phyloP scores from a whole-genome alignment of 257 asterid genomes.

The Rhazya stricta region DNA sequence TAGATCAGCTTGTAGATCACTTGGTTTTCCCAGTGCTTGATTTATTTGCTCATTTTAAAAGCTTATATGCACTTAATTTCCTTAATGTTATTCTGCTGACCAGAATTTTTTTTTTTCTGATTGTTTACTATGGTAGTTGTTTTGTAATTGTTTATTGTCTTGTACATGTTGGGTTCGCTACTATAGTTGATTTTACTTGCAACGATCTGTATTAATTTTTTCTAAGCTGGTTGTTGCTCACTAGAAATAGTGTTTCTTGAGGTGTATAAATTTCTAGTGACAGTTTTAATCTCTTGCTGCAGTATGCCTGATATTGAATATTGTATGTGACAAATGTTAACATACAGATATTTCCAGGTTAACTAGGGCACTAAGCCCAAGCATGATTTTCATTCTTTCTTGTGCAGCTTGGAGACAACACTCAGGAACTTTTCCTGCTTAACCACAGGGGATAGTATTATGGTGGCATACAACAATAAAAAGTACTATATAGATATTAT shows the following conservation, averaged over 20 bases:
- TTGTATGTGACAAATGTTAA: no score
- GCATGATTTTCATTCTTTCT: slow-evolving; percentile 21
- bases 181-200: not conserved
- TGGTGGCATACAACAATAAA: slow-evolving; percentile 97
- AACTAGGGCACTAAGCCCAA: slow-evolving; percentile 9
- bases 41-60: not conserved
- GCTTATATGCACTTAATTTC: not conserved
- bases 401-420: slow-evolving; percentile 66
- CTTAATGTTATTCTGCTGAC: not conserved
- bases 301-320: not conserved
- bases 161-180: not conserved
- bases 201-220: not conserved
- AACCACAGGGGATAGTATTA: slow-evolving; percentile 91
- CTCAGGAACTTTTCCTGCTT: slow-evolving; percentile 96
- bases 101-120: not conserved
- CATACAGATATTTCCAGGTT: not conserved
- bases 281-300: not conserved
- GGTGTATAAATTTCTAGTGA: not conserved
- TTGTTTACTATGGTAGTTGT: not conserved
- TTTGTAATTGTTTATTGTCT: not conserved
- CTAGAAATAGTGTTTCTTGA: not conserved
- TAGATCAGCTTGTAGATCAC: not conserved
- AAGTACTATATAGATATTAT: slow-evolving; percentile 90
- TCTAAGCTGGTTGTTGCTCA: not conserved
- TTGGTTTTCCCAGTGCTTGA: not conserved